Base-by-base conservation (phyloP, 1,139 yeast species). In the Protomyces pachydermus region DNA sequence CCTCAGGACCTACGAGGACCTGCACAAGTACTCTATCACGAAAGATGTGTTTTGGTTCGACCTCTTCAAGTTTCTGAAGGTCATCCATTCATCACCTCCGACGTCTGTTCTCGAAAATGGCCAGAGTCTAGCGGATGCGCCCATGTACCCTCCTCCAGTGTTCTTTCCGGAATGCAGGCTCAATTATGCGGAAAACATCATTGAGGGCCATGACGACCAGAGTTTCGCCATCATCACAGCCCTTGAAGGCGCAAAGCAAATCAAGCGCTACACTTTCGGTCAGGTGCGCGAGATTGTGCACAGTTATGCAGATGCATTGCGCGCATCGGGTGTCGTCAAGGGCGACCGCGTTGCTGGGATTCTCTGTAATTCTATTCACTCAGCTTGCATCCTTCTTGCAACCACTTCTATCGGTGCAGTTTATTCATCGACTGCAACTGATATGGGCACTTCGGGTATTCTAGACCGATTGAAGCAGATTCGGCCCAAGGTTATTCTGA, bases 331-430 rank as follows among this genome's bases (percentile, higher is more conserved):
- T 28, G 63, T 69, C 23, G 48, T 58, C 25, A 37, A 50, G 10
- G 71, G 70, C 20, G 71, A 69, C 61, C 58, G 68, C 9, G 68
- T 68, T 6, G 71, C 69, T 1, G 71, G 69, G 1, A 67, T 69
- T 58, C 69, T 69, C n/a, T 65, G 67, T 20, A 69, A 69, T 35
- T 69, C 68, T 35, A 65, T 60, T 39, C 60, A 64, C 14, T 67
- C 71, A 16, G 63, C 68, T 20, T 61, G 68, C 12, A 54, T 67
- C 3, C 46, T 69, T 10, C 58, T 69, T 10, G 71, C 71, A 3
- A 64, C 69, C 1, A 66, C 71, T 5, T 56, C 70, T 8, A 53
- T 69, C 14, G 71, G 71, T 20, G 71, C 66, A 3, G 65, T 69
- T 6, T 69, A 70, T 68, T 68, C 70, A 12, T 67, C 71, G 23